phyloP scores from a whole-genome alignment of 257 asterid species.

The Euphrasia confusa region DNA sequence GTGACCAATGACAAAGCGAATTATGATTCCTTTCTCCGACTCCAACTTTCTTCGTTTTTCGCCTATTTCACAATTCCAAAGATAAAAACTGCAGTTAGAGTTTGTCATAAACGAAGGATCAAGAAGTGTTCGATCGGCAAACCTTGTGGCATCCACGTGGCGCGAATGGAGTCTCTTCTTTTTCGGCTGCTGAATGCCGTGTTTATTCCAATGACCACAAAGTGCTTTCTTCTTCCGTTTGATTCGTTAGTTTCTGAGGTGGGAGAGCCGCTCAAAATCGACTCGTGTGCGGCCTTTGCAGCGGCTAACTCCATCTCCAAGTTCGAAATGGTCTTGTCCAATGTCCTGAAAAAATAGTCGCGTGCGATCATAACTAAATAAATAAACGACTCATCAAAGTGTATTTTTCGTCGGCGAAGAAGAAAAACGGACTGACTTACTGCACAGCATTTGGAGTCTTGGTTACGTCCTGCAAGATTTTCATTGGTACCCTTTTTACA shows the following conservation, averaged over 20 bases:
- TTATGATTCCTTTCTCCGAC: constrained; percentile 67
- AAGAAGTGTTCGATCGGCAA: background rate
- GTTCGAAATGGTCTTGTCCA: constrained; percentile 71
- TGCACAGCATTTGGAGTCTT: constrained; percentile 49
- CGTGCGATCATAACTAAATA: constrained; percentile 4
- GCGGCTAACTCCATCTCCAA: constrained; percentile 84
- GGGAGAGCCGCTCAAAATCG: constrained; percentile 68
- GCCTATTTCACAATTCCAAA: constrained; percentile 36
- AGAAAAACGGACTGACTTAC: constrained; percentile 35
- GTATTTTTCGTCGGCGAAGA: background rate
- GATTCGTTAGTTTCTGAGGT: constrained; percentile 40
- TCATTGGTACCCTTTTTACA: constrained; percentile 46
- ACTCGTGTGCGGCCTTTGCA: constrained; percentile 75
- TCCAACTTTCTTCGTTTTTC: constrained; percentile 61
- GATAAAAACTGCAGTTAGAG: constrained; percentile 18
- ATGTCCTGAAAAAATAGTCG: constrained; percentile 37
- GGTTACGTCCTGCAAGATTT: constrained; percentile 49
- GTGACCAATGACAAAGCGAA: constrained; percentile 86
- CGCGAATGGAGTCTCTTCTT: constrained; percentile 83
- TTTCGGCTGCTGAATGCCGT: constrained; percentile 95
- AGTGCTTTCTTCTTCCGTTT: constrained; percentile 44
- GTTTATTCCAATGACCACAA: constrained; percentile 77
- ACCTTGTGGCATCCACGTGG: constrained; percentile 99
- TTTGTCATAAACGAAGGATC: background rate
- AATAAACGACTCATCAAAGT: background rate